Evolutionary conservation across 1,284 basidiomycete species (phyloP).

Genomic region (Heliocybe sulcata): DNA sequence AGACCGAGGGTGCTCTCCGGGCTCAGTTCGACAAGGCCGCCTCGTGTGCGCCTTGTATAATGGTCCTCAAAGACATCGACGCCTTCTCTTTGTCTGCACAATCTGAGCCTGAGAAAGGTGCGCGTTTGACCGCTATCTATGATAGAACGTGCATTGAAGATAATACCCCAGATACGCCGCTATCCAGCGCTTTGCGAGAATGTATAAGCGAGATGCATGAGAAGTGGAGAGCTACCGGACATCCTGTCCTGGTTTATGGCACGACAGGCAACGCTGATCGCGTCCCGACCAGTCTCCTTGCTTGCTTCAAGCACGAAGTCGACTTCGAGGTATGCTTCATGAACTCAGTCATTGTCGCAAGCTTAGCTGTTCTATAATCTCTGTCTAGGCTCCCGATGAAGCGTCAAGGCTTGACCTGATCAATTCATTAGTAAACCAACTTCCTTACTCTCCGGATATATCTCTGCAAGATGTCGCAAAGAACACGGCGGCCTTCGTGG

Average conservation of each 20-base stretch:
- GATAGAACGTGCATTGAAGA: not conserved
- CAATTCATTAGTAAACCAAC: constrained; percentile 35
- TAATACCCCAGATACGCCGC: constrained; percentile 44
- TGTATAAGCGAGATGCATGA: constrained; percentile 50
- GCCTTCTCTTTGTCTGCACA: constrained; percentile 75
- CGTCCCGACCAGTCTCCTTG: constrained; percentile 61
- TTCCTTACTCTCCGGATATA: constrained; percentile 70
- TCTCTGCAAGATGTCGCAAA: constrained; percentile 68
- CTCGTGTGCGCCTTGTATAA: constrained; percentile 79
- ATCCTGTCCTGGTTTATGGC: constrained; percentile 69
- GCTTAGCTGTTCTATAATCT: constrained; percentile 7
- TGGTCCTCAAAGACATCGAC: constrained; percentile 82
- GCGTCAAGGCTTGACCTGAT: constrained; percentile 65
- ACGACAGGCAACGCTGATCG: constrained; percentile 68
- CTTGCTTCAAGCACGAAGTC: constrained; percentile 87
- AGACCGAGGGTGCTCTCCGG: constrained; percentile 73
- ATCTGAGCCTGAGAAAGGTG: constrained; percentile 65
- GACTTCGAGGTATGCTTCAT: constrained; percentile 51
- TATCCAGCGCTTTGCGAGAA: constrained; percentile 60
- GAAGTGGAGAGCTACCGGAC: constrained; percentile 52
- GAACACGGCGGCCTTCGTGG: constrained; percentile 90
- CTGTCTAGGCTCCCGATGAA: constrained; percentile 72
- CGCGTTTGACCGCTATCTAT: constrained; percentile 4
- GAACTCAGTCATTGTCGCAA: not conserved
- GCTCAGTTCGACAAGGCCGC: constrained; percentile 78